Conservation (phyloP, 2,329 filamentous ascomycete species). For the Paecilomyces sp. region DNA sequence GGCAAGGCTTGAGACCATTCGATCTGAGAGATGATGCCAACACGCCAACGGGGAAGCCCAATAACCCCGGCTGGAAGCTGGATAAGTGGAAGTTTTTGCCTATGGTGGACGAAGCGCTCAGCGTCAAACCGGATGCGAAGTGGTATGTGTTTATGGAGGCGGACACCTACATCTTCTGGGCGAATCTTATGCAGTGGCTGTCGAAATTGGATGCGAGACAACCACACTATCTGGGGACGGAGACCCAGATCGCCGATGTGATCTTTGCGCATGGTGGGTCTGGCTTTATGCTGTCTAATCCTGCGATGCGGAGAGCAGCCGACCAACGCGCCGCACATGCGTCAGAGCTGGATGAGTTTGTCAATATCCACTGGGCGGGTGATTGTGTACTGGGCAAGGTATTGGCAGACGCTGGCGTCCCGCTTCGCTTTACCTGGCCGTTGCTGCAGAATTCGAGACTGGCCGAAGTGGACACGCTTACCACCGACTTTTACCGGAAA, state of each 20-base stretch:
- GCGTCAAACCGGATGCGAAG: conserved; percentile 39
- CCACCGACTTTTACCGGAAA: conserved; percentile 29
- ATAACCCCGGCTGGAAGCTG: conserved; percentile 44
- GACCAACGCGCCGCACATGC: conserved; percentile 36
- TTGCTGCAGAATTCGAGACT: conserved; percentile 37
- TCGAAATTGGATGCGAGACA: conserved; percentile 41
- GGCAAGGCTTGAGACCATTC: conserved; percentile 32
- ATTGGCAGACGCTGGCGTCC: conserved; percentile 39
- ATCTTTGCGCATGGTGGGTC: conserved; percentile 49
- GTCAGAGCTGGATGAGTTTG: conserved; percentile 38
- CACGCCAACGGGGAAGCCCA: conserved; percentile 33
- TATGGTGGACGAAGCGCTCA: conserved; percentile 45
- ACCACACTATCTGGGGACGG: conserved; percentile 48
- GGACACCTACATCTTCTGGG: conserved; percentile 51
- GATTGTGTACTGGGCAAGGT: conserved; percentile 46
- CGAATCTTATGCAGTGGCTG: conserved; percentile 48
- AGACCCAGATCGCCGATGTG: conserved; percentile 44
- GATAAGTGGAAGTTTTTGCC: conserved; percentile 55
- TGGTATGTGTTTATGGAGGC: conserved; percentile 57
- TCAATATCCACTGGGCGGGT: conserved; percentile 42
- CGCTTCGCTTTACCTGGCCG: conserved; percentile 42
- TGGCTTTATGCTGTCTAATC: conserved; percentile 46
- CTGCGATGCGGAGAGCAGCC: conserved; percentile 40
- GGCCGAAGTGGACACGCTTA: conserved; percentile 38
- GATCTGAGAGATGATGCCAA: conserved; percentile 32